These are phyloP conservation scores for Coemansia sp. DNA, from an alignment of 192 early-diverging fungal species.

Conservation along the genomic window DNA sequence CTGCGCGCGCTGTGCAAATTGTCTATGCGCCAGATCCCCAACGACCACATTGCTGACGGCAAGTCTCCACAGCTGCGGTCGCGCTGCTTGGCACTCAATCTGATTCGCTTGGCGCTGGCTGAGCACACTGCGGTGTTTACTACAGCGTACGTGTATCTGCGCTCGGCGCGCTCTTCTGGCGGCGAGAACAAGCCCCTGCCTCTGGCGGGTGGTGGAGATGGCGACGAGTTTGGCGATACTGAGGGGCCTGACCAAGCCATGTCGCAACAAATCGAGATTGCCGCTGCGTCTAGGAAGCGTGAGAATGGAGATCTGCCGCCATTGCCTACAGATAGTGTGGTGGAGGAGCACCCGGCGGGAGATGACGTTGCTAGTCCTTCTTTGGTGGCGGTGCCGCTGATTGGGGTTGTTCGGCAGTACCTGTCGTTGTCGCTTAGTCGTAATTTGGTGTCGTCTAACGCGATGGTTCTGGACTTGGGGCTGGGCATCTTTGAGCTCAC, in stretches of 20 bases:
- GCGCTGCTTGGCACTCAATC: constrained; percentile 77
- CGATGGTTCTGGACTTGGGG: constrained; percentile 77
- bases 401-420: constrained; percentile 84
- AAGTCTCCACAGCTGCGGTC: constrained; percentile 80
- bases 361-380: background rate
- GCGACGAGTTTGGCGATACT: constrained; percentile 45
- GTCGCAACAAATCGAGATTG: constrained; percentile 19
- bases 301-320: background rate
- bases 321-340: background rate
- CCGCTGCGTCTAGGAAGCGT: background rate
- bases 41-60: constrained; percentile 67
- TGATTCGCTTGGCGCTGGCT: constrained; percentile 72
- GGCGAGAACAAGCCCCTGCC: background rate
- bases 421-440: constrained; percentile 77
- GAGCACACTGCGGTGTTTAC: constrained; percentile 77
- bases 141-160: constrained; percentile 53
- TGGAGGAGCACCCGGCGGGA: background rate
- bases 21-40: constrained; percentile 78
- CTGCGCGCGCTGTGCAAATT: constrained; percentile 87
- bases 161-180: background rate
- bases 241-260: constrained; percentile 44
- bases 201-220: background rate
- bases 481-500: constrained; percentile 83
- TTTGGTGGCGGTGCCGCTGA: constrained; percentile 61
- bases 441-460: constrained; percentile 75